A percentile compares a stretch with the other conserved stretches of the same genome.
Conservation (phyloP, 345 rosid species). For the Zanthoxylum bungeanum region DNA sequence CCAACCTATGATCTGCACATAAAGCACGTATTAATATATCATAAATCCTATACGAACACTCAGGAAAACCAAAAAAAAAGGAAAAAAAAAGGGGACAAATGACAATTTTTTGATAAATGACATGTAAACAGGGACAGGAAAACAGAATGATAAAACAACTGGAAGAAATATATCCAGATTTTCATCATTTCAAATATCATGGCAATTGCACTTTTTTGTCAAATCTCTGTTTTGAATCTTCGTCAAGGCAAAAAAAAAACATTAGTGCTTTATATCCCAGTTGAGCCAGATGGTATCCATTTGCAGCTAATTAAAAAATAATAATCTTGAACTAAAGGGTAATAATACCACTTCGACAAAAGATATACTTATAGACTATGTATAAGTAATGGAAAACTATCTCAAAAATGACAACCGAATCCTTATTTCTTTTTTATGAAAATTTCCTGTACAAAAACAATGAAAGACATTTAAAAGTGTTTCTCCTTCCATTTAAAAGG, state of each 20-base stretch:
- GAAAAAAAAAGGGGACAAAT: neutral
- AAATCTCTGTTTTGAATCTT: neutral
- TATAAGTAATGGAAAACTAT: too few species aligned
- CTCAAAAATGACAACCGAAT: too few species aligned
- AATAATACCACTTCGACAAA: neutral
- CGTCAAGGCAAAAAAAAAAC: neutral
- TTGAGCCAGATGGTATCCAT: neutral
- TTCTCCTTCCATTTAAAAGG: conserved; percentile 4
- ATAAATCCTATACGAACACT: neutral
- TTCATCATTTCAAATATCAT: neutral
- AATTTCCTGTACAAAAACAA: neutral
- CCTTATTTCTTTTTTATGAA: too few species aligned
- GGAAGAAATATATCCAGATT: neutral
- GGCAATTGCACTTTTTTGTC: neutral
- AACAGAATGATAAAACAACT: neutral
- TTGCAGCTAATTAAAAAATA: neutral
- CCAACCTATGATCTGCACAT: conserved; percentile 91
- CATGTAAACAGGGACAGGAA: neutral
- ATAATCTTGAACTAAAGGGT: too few species aligned
- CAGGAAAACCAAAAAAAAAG: neutral
- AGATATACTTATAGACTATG: neutral
- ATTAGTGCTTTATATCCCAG: neutral
- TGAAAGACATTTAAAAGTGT: neutral
- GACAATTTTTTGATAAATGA: neutral
- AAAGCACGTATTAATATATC: neutral